phyloP scores from a whole-genome alignment of 768 basidiomycete genomes.

The Dacryopinax spathularia region DNA sequence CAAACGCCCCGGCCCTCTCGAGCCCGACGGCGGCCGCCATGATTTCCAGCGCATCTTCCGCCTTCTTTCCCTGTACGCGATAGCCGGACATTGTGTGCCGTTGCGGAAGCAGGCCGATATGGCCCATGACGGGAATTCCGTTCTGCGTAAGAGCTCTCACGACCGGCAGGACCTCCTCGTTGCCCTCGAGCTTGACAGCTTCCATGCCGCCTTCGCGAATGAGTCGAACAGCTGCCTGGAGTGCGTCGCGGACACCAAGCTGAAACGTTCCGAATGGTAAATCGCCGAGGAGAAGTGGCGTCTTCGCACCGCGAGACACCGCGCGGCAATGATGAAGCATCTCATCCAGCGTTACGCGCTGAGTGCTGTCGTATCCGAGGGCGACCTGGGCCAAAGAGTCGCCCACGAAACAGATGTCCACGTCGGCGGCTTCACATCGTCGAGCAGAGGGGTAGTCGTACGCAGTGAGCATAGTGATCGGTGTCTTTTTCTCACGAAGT shows the following conservation, averaged over 20 bases:
- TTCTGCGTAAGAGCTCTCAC: constrained; percentile 54
- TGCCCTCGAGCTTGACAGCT: constrained; percentile 87
- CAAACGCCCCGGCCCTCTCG: constrained; percentile 75
- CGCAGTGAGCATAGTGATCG: constrained; percentile 87
- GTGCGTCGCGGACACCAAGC: constrained; percentile 45
- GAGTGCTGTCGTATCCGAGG: constrained; percentile 76
- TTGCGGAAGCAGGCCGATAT: constrained; percentile 85
- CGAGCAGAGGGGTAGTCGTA: constrained; percentile 90
- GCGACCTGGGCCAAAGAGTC: constrained; percentile 96
- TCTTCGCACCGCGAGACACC: constrained; percentile 68
- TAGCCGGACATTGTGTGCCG: constrained; percentile 78
- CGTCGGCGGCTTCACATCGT: constrained; percentile 40
- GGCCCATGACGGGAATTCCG: constrained; percentile 90
- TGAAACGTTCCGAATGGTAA: constrained; percentile 92
- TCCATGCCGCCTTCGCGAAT: constrained; percentile 74
- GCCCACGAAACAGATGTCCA: constrained; percentile 87
- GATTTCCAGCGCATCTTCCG: constrained; percentile 44
- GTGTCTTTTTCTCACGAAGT: constrained; percentile 41
- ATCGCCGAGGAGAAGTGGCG: constrained; percentile 80
- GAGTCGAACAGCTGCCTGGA: constrained; percentile 62
- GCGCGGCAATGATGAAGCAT: constrained; percentile 88
- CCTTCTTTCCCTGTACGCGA: constrained; percentile 71
- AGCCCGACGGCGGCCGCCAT: constrained; percentile 52
- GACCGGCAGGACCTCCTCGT: constrained; percentile 55
- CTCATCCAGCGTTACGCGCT: constrained; percentile 70